phyloP scores from a whole-genome alignment of 129 eudicot genomes.

The Artemisia tridentata region DNA sequence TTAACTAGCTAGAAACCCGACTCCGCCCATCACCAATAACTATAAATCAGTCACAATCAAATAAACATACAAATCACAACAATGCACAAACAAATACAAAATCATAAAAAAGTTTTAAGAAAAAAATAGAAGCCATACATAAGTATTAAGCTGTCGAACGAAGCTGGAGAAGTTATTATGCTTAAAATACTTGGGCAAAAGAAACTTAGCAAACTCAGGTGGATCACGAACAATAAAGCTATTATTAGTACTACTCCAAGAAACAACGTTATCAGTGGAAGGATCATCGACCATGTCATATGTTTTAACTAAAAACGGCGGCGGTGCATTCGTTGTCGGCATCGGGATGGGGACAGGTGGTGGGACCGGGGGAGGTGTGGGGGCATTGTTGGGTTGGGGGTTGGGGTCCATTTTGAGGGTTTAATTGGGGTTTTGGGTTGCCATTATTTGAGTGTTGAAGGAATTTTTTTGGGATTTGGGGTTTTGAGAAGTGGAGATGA shows the following conservation, averaged over 20 bases:
- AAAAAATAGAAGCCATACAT: background rate
- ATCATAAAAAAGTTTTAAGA: too few species aligned
- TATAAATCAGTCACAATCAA: too few species aligned
- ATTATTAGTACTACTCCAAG: constrained; percentile 22
- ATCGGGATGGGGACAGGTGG: constrained; percentile 24
- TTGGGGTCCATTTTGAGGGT: constrained; percentile 11
- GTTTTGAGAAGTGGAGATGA: constrained; percentile 10
- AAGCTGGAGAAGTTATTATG: constrained; percentile 31
- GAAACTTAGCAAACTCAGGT: constrained; percentile 14
- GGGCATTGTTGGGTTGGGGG: background rate
- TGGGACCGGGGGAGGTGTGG: constrained; percentile 6
- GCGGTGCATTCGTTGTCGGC: constrained; percentile 38
- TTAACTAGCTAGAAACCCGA: too few species aligned
- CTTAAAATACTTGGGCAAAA: constrained; percentile 27
- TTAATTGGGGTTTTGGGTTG: constrained; percentile 9
- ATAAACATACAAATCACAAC: too few species aligned
- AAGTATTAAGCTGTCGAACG: constrained; percentile 32
- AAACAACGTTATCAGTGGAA: constrained; percentile 19
- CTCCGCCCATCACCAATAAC: too few species aligned
- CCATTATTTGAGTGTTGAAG: constrained; percentile 8
- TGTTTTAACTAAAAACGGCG: constrained; percentile 30
- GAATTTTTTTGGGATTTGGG: constrained; percentile 4
- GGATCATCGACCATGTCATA: constrained; percentile 34
- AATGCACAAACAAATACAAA: too few species aligned
- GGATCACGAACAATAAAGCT: constrained; percentile 20